A percentile compares a stretch with the other conserved stretches of the same genome.
Conservation (phyloP, 768 basidiomycete genomes). For the Dentipellis fragilis region DNA sequence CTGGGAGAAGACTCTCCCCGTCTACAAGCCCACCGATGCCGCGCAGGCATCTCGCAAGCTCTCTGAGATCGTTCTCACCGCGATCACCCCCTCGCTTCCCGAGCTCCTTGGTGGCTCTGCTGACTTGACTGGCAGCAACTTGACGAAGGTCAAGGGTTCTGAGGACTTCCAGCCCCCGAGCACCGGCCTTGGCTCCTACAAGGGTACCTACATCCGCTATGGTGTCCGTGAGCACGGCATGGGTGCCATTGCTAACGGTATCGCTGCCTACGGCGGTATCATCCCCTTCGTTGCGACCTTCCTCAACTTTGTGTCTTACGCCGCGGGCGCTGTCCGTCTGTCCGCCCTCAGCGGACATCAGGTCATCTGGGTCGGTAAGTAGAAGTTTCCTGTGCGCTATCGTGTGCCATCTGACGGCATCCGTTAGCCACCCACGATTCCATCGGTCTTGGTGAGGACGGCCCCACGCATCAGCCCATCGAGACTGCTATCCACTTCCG, state of each 20-base stretch:
- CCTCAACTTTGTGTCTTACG: constrained; percentile 93
- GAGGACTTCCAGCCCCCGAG: constrained; percentile 88
- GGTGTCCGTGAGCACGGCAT: constrained; percentile 97
- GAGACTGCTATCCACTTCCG: constrained; percentile 84
- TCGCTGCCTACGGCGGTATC: constrained; percentile 83
- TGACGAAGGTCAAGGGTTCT: constrained; percentile 78
- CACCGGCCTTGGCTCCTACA: constrained; percentile 75
- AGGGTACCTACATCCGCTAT: constrained; percentile 88
- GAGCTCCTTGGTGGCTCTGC: constrained; percentile 87
- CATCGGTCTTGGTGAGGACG: constrained; percentile 88
- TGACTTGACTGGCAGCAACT: constrained; percentile 86
- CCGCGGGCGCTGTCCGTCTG: constrained; percentile 84
- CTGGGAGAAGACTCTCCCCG: constrained; percentile 81
- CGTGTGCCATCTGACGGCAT: not conserved
- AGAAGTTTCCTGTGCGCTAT: not conserved
- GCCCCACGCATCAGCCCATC: constrained; percentile 92
- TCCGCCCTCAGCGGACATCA: constrained; percentile 84
- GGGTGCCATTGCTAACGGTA: constrained; percentile 91
- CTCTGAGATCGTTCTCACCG: constrained; percentile 80
- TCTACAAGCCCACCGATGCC: constrained; percentile 74
- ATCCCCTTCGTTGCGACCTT: constrained; percentile 90
- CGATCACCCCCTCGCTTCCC: constrained; percentile 64
- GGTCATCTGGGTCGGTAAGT: constrained; percentile 88
- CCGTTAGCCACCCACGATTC: constrained; percentile 82
- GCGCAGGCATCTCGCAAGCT: constrained; percentile 90